Conservation (phyloP, 1,284 basidiomycete genomes). For the Cyathus olla region DNA sequence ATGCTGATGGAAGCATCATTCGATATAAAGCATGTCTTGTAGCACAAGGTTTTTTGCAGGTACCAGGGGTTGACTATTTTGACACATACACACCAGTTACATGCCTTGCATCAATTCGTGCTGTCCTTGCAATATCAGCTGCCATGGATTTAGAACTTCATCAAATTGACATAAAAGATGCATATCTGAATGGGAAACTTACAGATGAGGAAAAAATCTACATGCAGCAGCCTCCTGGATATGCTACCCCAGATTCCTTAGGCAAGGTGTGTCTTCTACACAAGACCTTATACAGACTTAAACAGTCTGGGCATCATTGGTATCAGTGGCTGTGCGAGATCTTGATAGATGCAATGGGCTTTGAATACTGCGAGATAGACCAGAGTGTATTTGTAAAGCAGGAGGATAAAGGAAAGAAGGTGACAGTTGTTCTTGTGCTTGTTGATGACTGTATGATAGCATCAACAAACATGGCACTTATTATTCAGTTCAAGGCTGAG, state of each 20-base stretch:
- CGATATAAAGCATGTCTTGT: not conserved
- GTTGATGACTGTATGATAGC: conserved; percentile 40
- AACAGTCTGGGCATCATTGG: conserved; percentile 24
- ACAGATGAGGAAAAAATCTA: not conserved
- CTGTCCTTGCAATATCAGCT: not conserved
- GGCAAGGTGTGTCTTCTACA: conserved; percentile 4
- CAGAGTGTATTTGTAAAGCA: conserved; percentile 9
- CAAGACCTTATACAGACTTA: conserved; percentile 23
- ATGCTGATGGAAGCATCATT: not conserved
- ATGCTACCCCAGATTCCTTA: not conserved
- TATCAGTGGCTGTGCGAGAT: conserved; percentile 2
- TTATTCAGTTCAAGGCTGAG: conserved; percentile 17
- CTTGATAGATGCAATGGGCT: not conserved
- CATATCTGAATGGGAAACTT: not conserved
- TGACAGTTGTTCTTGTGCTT: conserved; percentile 32
- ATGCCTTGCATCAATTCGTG: not conserved
- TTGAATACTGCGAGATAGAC: conserved; percentile 2
- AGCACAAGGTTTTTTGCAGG: not conserved
- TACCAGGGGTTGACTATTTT: not conserved
- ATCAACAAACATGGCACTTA: conserved; percentile 8
- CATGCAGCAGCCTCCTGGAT: not conserved
- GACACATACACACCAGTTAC: not conserved
- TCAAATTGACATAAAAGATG: not conserved
- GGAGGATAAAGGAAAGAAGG: not conserved
- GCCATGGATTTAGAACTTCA: not conserved